A percentile compares a stretch with the other conserved stretches of the same genome.
These are phyloP conservation scores for Acacia confusa DNA, from an alignment of 306 rosid genomes.

Conservation along the genomic window DNA sequence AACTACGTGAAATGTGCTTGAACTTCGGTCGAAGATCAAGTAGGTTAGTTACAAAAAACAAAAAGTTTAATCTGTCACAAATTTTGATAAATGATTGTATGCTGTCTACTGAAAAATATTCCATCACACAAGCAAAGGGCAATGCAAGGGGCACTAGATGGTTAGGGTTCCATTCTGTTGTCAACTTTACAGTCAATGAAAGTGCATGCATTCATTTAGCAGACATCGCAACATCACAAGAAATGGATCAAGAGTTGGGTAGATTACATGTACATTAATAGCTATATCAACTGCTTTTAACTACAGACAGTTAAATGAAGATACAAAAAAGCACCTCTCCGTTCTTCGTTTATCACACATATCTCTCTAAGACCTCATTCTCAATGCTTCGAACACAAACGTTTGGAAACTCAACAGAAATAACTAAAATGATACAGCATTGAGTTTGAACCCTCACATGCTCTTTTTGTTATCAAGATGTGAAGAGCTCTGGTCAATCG, in stretches of 20 bases:
- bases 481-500: slow-evolving; percentile 53
- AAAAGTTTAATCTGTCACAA: not conserved
- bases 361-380: slow-evolving; percentile 29
- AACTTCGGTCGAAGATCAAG: not conserved
- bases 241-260: not conserved
- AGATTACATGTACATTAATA: slow-evolving; percentile 19
- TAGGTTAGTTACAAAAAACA: not conserved
- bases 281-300: slow-evolving; percentile 23
- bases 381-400: not conserved
- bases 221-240: not conserved
- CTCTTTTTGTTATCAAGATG: slow-evolving; percentile 52
- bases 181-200: not conserved
- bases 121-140: not conserved
- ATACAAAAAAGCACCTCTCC: not conserved
- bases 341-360: slow-evolving; percentile 7
- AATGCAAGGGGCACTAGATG: not conserved
- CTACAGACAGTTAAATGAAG: slow-evolving; percentile 19
- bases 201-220: not conserved
- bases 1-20: not conserved
- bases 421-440: slow-evolving; percentile 26
- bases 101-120: not conserved
- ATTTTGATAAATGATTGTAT: no score
- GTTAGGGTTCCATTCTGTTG: not conserved
- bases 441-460: slow-evolving; percentile 35
- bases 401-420: not conserved